Base-by-base conservation (phyloP, 805 yeast species). In the Zygotorulaspora danielsina region DNA sequence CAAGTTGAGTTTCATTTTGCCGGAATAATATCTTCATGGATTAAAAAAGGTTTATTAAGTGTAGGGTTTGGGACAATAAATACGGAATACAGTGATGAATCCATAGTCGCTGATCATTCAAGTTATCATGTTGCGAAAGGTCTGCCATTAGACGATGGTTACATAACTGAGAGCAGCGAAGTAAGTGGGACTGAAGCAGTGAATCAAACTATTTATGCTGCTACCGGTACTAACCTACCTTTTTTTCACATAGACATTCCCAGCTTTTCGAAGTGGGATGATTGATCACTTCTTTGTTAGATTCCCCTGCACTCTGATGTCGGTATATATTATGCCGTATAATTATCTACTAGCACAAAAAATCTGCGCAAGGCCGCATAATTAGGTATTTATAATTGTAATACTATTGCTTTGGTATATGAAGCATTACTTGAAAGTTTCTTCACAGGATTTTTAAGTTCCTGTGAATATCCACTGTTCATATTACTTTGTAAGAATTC, bases 1-100 rank as follows among this genome's bases (percentile, higher is more conserved):
- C 86, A 83, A 50, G 88, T 87, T 42, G 96, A 88, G 63, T 80
- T 81, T 65, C 97, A 88, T 64, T 87, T 88, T 61, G 77, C 84
- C 11, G 94, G 96, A 19, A 76, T 88, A 22, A 65, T 83, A 32
- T 79, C 84, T 42, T 88, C 90, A 8, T 89, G 96, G 96, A 75
- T 84, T 38, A 78, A 84, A 53, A 75, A 89, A 54, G 82, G 81
- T 3, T 73, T 88, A 50, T 58, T 82, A 31, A 75, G 77, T 51
- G 79, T 80, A 39, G 95, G 94, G 1, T 87, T 86, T 65, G 95
- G 95, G 32, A 66, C 74, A 12, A 68, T 70, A 35, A 69, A 64
- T 15, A 72, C 67, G 20, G 70, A 57, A 19, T 51, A 34, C 32
- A 55, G 59, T 36, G 62, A 57, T 42, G 61, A 54, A 36, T 53